These are phyloP conservation scores for Kalaharituber pfeilii DNA, from an alignment of 2,329 filamentous ascomycete genomes.

Conservation along the genomic window DNA sequence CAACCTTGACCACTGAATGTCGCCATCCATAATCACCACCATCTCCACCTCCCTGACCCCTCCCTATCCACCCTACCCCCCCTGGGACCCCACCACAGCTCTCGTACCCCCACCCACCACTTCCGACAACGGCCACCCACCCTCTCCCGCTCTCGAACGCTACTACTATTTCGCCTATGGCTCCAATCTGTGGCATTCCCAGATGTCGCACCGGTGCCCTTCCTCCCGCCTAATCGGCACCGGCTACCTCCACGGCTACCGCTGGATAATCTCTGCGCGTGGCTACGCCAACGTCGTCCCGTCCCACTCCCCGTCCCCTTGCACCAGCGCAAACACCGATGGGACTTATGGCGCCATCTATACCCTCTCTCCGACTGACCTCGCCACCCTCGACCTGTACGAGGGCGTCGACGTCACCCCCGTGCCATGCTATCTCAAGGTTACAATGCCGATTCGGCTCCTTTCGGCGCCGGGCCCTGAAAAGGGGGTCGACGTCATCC, in stretches of 20 bases:
- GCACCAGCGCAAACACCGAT: conserved; percentile 2
- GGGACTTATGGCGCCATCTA: conserved; percentile 40
- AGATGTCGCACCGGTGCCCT: conserved; percentile 47
- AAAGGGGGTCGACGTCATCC: conserved; percentile 3
- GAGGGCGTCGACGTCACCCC: conserved; percentile 47
- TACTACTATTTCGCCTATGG: conserved; percentile 50
- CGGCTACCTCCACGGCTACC: conserved; percentile 39
- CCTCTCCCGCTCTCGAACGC: conserved; percentile 22
- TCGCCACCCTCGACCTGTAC: conserved; percentile 36
- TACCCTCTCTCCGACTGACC: conserved; percentile 34
- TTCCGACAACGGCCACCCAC: not conserved
- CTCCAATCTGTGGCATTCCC: conserved; percentile 47
- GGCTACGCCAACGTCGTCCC: conserved; percentile 52
- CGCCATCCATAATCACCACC: not conserved
- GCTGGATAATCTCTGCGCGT: conserved; percentile 48
- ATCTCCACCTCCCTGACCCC: not conserved
- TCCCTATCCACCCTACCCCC: not conserved
- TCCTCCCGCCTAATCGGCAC: conserved; percentile 39
- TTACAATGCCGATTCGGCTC: conserved; percentile 31
- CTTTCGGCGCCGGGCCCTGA: not conserved
- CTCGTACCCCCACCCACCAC: not conserved
- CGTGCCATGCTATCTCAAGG: conserved; percentile 12
- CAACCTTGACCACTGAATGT: no score
- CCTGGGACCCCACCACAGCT: not conserved
- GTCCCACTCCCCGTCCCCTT: conserved; percentile 4